Evolutionary conservation across 148 eudicot genomes (phyloP).

Genomic region (Rhododendron henanense): DNA sequence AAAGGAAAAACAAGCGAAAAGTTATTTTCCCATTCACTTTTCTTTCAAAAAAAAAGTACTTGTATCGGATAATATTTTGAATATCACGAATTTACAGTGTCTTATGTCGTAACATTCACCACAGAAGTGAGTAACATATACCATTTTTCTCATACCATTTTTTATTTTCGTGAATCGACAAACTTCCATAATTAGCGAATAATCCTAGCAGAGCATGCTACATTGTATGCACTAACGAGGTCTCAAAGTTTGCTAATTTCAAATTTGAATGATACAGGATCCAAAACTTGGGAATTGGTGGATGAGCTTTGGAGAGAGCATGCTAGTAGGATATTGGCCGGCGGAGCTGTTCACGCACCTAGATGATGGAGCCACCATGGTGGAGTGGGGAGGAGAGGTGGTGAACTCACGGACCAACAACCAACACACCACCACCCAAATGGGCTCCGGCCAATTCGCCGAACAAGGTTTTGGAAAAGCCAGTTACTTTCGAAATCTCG

Average conservation of each 20-base stretch:
- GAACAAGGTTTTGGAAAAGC: conserved; percentile 78
- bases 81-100: no score
- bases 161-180: neutral
- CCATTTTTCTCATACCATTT: neutral
- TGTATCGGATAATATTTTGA: no score
- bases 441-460: conserved; percentile 96
- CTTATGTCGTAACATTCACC: neutral
- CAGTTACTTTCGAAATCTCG: conserved; percentile 79
- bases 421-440: conserved; percentile 76
- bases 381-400: conserved; percentile 98
- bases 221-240: neutral
- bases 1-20: neutral
- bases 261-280: conserved; percentile 42
- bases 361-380: conserved; percentile 89
- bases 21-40: neutral
- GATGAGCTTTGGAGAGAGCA: conserved; percentile 86
- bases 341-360: conserved; percentile 82
- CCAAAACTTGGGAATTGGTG: conserved; percentile 99
- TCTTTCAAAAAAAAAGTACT: no score
- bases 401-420: conserved; percentile 71
- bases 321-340: conserved; percentile 93
- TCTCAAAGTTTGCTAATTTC: neutral
- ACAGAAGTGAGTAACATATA: no score
- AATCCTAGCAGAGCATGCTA: neutral
- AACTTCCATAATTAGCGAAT: no score